Evolutionary conservation across 805 yeast genomes (phyloP).

Genomic region (Hanseniaspora meyeri): DNA sequence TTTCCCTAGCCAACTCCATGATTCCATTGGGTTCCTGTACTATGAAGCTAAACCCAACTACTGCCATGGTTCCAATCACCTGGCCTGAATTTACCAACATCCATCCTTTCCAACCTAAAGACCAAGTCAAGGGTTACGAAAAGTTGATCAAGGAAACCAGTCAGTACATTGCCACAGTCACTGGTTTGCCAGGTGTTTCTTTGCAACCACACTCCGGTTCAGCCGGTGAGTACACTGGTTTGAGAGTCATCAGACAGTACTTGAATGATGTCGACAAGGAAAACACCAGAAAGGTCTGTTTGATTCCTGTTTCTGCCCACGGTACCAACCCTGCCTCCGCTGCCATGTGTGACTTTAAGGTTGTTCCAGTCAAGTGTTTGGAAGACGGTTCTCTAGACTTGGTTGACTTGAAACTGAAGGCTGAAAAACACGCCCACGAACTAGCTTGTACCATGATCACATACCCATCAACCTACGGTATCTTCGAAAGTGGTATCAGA

Average conservation of each 20-base stretch:
- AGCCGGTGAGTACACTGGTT: constrained; percentile 94
- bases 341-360: constrained; percentile 91
- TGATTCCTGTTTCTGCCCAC: constrained; percentile 94
- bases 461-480: constrained; percentile 93
- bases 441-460: constrained; percentile 93
- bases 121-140: constrained; percentile 80
- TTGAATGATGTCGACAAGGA: constrained; percentile 57
- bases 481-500: constrained; percentile 84
- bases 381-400: constrained; percentile 78
- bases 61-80: constrained; percentile 84
- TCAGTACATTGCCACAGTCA: constrained; percentile 74
- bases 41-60: constrained; percentile 92
- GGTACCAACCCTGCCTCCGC: constrained; percentile 99
- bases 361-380: constrained; percentile 81
- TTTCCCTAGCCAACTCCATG: constrained; percentile 92
- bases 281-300: constrained; percentile 64
- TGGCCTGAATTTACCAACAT: constrained; percentile 85
- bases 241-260: constrained; percentile 72
- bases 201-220: constrained; percentile 97
- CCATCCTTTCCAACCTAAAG: constrained; percentile 85
- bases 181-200: constrained; percentile 85
- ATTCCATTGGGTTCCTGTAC: constrained; percentile 96
- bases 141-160: constrained; percentile 68
- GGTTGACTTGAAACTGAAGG: constrained; percentile 59
- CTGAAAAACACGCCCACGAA: constrained; percentile 50